Base-by-base conservation (phyloP, 108 stramenopile genomes). In the Skeletonema menzelii region DNA sequence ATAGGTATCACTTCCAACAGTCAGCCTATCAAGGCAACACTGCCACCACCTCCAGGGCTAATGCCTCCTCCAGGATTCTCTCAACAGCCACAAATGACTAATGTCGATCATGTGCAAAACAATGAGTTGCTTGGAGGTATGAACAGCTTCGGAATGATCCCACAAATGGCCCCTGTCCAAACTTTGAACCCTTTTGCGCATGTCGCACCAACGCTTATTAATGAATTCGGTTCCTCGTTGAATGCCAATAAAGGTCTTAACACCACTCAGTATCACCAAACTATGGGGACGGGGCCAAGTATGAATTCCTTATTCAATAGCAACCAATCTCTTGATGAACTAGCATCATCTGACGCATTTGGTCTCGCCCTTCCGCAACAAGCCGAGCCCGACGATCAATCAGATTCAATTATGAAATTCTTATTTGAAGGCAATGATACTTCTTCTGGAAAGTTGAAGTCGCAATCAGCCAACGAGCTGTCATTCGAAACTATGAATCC, bases 1-100 rank as follows among this genome's bases (percentile, higher is more conserved):
- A 32, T 7, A 32, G 31, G 7, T 32, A 32, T 32, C 1, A 10
- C 1, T 7, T 22, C 17, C 49, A 24, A 10, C 24, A 53, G 20
- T 22, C 49, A 53, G 22, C 37, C 59, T 47, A 27, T 12, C 8
- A 66, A 63, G 32, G 11, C 32, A 49, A 32, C 65, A 13, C 44
- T 78, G 24, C 70, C 63, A 27, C 77, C 77, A 40, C 77, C 77
- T 40, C 69, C 77, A 22, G 77, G 77, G n/a, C 61, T 77, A 31
- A 12, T 53, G 11, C 66, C 68, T 4, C 76, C 63, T 47, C 76
- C 64, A 24, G 65, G 65, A 20, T 67, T 67, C 55, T 67, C 67
- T 35, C 20, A 56, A 13, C 67, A 67, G 19, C 62, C 47, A 35
- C 47, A 40, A 55, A 40, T 22, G 19, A 47, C n/a, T 47, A 19